Conservation (phyloP, 1,284 basidiomycete species). For the Malassezia vespertilionis region DNA sequence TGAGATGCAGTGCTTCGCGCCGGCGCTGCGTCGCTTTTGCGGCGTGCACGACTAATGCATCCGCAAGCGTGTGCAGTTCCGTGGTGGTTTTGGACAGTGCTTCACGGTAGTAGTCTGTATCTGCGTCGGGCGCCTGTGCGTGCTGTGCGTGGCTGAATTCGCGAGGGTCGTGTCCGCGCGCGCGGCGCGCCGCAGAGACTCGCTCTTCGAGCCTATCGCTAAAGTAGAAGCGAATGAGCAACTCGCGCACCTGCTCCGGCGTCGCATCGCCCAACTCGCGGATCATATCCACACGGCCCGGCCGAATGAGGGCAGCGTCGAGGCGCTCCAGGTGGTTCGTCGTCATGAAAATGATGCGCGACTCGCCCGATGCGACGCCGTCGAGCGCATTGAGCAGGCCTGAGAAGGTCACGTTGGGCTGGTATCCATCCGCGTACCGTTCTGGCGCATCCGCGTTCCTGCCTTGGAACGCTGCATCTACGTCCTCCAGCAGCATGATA, state of each 20-base stretch:
- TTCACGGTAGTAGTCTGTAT: constrained; percentile 9
- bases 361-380: constrained; percentile 81
- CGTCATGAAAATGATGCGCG: constrained; percentile 97
- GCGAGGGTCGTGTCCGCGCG: constrained; percentile 6
- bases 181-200: constrained; percentile 6
- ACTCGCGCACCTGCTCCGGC: constrained; percentile 63
- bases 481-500: constrained; percentile 87
- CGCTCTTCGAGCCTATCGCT: constrained; percentile 8
- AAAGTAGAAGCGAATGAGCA: constrained; percentile 76
- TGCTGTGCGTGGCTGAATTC: constrained; percentile 3
- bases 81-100: not conserved
- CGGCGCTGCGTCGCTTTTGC: constrained; percentile 12
- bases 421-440: constrained; percentile 29
- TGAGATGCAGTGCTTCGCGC: constrained; percentile 12
- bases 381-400: constrained; percentile 94
- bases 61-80: not conserved
- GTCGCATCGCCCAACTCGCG: constrained; percentile 78
- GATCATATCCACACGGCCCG: constrained; percentile 80
- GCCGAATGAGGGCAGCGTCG: constrained; percentile 84
- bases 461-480: constrained; percentile 83
- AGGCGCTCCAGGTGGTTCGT: constrained; percentile 69
- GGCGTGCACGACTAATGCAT: constrained; percentile 3
- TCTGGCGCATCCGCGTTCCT: constrained; percentile 24
- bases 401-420: constrained; percentile 77
- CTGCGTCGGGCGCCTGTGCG: constrained; percentile 5